Conservation (phyloP, 192 early-diverging fungal genomes). For the Entomortierella parvispora region DNA sequence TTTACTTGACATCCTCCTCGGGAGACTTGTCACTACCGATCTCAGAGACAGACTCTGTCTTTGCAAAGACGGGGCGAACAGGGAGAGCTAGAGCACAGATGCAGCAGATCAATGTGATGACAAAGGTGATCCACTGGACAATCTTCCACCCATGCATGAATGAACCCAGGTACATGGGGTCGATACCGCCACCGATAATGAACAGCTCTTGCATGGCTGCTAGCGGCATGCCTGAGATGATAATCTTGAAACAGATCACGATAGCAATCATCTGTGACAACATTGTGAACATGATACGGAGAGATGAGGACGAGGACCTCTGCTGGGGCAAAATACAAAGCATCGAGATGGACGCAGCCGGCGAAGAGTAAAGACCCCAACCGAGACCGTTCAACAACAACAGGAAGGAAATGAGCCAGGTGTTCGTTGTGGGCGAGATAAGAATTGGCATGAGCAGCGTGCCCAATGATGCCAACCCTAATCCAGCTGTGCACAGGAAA, state of each 20-base stretch:
- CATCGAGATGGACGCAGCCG: conserved; percentile 19
- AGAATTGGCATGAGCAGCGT: conserved; percentile 10
- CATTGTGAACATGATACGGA: conserved; percentile 26
- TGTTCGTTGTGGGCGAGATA: conserved; percentile 11
- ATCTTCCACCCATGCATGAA: conserved; percentile 15
- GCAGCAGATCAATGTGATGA: conserved; percentile 14
- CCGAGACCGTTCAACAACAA: conserved; percentile 9
- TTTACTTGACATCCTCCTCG: background rate
- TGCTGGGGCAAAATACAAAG: conserved; percentile 19
- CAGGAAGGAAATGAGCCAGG: conserved; percentile 14
- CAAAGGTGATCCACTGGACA: conserved; percentile 18
- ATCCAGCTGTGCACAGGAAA: conserved; percentile 1
- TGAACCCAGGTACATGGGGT: conserved; percentile 4
- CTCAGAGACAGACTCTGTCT: background rate
- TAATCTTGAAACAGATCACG: conserved; percentile 24
- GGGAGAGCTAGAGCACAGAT: conserved; percentile 11
- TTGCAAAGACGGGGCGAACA: conserved; percentile 7
- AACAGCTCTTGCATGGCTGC: conserved; percentile 13
- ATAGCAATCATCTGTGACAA: conserved; percentile 23
- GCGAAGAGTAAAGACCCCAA: conserved; percentile 17
- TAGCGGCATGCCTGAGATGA: conserved; percentile 17
- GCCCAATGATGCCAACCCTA: conserved; percentile 3
- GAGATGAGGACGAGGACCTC: conserved; percentile 10
- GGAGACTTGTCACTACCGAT: background rate
- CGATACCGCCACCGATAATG: conserved; percentile 16